Evolutionary conservation across 441 rosid genomes (phyloP).

Genomic region (Gossypium davidsonii): DNA sequence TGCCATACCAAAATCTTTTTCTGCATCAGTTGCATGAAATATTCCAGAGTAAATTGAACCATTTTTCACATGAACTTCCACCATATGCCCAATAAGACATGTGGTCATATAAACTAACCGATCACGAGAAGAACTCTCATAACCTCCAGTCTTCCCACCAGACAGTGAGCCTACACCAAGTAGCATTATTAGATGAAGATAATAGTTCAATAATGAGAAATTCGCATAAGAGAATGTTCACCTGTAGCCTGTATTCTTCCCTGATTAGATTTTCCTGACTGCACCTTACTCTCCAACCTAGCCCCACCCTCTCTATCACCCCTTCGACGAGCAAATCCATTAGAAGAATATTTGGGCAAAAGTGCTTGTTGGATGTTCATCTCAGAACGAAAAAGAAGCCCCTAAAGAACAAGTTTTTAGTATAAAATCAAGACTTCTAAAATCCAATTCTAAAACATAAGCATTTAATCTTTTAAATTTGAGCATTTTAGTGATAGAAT

Average conservation of each 20-base stretch:
- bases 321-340: slow-evolving; percentile 63
- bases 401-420: slow-evolving; percentile 1
- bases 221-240: slow-evolving; percentile 21
- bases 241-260: slow-evolving; percentile 43
- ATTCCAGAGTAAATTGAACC: slow-evolving; percentile 84
- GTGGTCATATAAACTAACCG: slow-evolving; percentile 59
- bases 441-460: not conserved
- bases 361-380: slow-evolving; percentile 55
- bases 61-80: slow-evolving; percentile 82
- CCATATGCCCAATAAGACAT: slow-evolving; percentile 72
- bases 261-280: slow-evolving; percentile 48
- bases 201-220: not conserved
- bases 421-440: not conserved
- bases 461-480: not conserved
- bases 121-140: slow-evolving; percentile 52
- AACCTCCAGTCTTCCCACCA: slow-evolving; percentile 43
- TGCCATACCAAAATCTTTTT: slow-evolving; percentile 68
- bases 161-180: slow-evolving; percentile 31
- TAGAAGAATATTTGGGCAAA: slow-evolving; percentile 50
- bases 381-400: not conserved
- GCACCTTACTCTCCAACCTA: slow-evolving; percentile 53
- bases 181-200: slow-evolving; percentile 13
- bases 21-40: slow-evolving; percentile 68
- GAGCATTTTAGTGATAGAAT: not conserved
- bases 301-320: slow-evolving; percentile 54